Evolutionary conservation across 2,329 filamentous ascomycete genomes (phyloP).

Genomic region (Nigrospora oryzae): DNA sequence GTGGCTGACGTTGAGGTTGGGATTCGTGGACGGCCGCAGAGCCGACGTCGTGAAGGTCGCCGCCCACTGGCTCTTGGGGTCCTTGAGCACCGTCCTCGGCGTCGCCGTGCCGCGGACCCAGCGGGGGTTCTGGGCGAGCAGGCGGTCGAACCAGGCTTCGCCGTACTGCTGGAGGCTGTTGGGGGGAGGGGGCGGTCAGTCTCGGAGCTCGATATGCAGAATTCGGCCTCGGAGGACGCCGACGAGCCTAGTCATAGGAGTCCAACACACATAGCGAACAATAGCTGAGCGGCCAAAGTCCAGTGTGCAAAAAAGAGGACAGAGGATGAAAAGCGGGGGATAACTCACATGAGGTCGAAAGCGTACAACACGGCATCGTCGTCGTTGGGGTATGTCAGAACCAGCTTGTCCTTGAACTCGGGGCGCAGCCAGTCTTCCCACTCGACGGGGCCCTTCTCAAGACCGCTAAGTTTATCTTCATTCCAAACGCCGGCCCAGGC

Average conservation of each 20-base stretch:
- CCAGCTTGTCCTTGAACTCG: slow-evolving; percentile 43
- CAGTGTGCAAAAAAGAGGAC: no score
- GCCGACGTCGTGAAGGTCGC: slow-evolving; percentile 24
- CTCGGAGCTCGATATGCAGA: no score
- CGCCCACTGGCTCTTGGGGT: slow-evolving; percentile 18
- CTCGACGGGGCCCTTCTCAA: slow-evolving; percentile 21
- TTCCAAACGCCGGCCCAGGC: slow-evolving; percentile 28
- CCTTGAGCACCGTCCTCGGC: slow-evolving; percentile 23
- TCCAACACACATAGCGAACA: no score
- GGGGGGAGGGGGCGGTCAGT: no score
- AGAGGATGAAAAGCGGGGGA: no score
- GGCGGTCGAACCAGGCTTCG: slow-evolving; percentile 33
- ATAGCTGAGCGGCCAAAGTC: no score
- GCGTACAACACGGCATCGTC: slow-evolving; percentile 46
- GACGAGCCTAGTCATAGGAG: no score
- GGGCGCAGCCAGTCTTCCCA: slow-evolving; percentile 36
- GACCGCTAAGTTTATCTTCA: slow-evolving; percentile 22
- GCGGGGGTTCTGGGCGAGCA: slow-evolving; percentile 37
- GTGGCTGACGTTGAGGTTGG: slow-evolving; percentile 14
- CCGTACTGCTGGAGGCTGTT: slow-evolving; percentile 30
- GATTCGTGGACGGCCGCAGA: slow-evolving; percentile 4
- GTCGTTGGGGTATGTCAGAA: slow-evolving; percentile 48
- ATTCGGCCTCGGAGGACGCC: no score
- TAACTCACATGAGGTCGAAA: slow-evolving; percentile 36
- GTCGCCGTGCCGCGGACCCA: slow-evolving; percentile 45